Base-by-base conservation (phyloP, 139 green algal species). In the Micractinium conductrix region DNA sequence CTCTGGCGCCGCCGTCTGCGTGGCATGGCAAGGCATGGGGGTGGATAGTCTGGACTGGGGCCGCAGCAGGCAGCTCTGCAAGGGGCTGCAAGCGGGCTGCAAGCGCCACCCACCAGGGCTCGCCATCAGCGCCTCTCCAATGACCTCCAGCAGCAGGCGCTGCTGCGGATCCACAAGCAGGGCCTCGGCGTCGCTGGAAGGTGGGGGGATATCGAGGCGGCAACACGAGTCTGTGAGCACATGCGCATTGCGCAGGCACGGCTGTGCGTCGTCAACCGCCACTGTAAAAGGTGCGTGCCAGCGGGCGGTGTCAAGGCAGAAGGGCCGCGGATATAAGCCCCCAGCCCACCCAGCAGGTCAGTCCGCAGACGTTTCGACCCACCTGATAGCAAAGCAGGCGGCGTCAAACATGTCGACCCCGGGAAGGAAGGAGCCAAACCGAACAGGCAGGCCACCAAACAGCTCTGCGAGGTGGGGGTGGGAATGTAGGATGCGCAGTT, bases 111-210 rank as follows among this genome's bases (percentile, higher is more conserved):
- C 24, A 24, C 71, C 71, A 37, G 71, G 43, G 0, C 48, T 24
- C n/a, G 45, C 38, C 53, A 85, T 75, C 69, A 93, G 76, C 37
- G 88, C 69, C 63, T 88, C 87, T 21, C 62, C 79, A 9, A 85
- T 44, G 2, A 78, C 74, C 76, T 97, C 94, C 42, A 97, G 67
- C 63, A 98, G 89, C 74, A 97, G 84, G 65, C 95, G 88, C 86
- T 98, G 95, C 85, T 98, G 95, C 5, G 95, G 93, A 82, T 98
- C 95, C 85, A 97, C 91, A 6, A 94, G 76, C 5, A 50, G 45
- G 19, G 83, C 93, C 80, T 97, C 93, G 1, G 87, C 72, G 21
- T 83, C 84, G 21, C 88, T 84, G 14, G 95, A n/a, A n/a, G n/a
- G n/a, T n/a, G n/a, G n/a, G n/a, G n/a, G n/a, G n/a, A n/a, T n/a